Conservation (phyloP, 345 rosid genomes). For the Xanthoceras sorbifolium region DNA sequence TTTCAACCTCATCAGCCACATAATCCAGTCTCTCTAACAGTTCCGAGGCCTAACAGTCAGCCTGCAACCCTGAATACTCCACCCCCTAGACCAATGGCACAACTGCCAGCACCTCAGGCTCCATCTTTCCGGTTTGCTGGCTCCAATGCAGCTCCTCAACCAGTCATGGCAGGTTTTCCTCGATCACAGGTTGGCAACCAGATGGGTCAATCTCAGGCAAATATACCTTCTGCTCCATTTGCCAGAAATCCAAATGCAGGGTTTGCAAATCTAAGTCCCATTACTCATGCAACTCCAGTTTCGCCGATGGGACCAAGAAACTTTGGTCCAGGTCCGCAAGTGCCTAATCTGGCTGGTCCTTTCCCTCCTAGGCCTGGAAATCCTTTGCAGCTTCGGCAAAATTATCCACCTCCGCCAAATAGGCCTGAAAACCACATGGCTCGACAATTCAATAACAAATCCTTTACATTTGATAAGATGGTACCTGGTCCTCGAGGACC, state of each 20-base stretch:
- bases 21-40: constrained; percentile 34
- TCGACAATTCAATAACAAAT: constrained; percentile 33
- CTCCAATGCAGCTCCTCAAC: constrained; percentile 42
- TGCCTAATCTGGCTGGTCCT: constrained; percentile 40
- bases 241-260: constrained; percentile 32
- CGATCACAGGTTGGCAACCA: constrained; percentile 51
- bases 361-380: constrained; percentile 60
- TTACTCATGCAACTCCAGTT: constrained; percentile 26
- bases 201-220: constrained; percentile 41
- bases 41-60: constrained; percentile 46
- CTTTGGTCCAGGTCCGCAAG: constrained; percentile 39
- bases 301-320: constrained; percentile 50
- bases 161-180: constrained; percentile 43
- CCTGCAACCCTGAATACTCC: constrained; percentile 26
- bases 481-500: constrained; percentile 37
- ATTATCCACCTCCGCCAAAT: constrained; percentile 33
- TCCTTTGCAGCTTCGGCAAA: constrained; percentile 39
- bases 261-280: constrained; percentile 42
- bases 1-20: constrained; percentile 53
- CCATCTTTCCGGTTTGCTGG: constrained; percentile 32
- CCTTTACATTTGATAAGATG: constrained; percentile 29
- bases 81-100: constrained; percentile 38
- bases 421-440: constrained; percentile 33
- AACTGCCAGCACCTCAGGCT: constrained; percentile 37
- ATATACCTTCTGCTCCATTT: constrained; percentile 24